Evolutionary conservation across 148 eudicot species (phyloP).

Genomic region (Rhododendron vialii): DNA sequence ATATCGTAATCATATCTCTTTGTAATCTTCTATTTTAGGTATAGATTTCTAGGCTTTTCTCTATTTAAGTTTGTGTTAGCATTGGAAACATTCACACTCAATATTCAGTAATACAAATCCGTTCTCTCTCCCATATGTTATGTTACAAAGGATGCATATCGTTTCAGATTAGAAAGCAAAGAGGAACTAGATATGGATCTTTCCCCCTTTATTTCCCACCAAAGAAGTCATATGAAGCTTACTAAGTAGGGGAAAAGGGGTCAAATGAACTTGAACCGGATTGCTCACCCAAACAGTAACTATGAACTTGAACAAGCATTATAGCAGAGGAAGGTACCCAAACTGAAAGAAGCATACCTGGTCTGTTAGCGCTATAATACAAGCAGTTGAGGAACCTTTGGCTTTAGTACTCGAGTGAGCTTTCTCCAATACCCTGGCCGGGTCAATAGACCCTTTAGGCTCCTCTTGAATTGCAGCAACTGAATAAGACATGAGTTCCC

Average conservation of each 20-base stretch:
- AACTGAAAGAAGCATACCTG: conserved; percentile 34
- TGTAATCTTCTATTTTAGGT: no score
- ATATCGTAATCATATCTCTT: no score
- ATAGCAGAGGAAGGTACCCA: background rate
- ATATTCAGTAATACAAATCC: no score
- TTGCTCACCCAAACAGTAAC: background rate
- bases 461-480: conserved; percentile 60
- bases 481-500: conserved; percentile 65
- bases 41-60: no score
- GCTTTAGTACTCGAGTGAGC: conserved; percentile 62
- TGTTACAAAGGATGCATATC: background rate
- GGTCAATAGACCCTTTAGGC: conserved; percentile 60
- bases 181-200: background rate
- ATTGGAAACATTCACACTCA: no score
- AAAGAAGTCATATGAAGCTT: background rate
- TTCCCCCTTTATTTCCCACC: background rate
- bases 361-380: conserved; percentile 61
- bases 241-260: background rate
- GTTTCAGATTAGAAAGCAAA: background rate
- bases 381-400: conserved; percentile 71
- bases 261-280: background rate
- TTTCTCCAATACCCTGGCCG: conserved; percentile 66
- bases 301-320: background rate
- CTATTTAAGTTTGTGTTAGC: no score
- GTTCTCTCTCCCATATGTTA: no score